Evolutionary conservation across 345 rosid species (phyloP).

Genomic region (Cardiospermum halicacabum): DNA sequence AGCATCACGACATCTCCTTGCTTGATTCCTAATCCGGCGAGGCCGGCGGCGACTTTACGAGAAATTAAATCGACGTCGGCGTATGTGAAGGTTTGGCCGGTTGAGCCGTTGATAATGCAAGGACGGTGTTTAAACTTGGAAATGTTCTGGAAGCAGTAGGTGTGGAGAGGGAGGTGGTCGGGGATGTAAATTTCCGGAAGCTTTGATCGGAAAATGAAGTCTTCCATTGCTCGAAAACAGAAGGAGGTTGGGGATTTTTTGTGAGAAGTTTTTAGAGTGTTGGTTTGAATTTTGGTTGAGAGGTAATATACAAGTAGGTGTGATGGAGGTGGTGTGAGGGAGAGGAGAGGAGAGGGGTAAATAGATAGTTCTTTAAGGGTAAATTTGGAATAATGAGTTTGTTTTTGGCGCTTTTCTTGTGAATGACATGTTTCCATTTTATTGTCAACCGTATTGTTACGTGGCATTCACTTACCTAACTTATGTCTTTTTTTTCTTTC

Average conservation of each 20-base stretch:
- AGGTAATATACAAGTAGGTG: constrained; percentile 39
- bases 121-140: constrained; percentile 34
- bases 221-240: constrained; percentile 21
- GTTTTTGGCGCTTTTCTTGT: too few species aligned
- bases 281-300: constrained; percentile 26
- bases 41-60: constrained; percentile 51
- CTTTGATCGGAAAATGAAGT: constrained; percentile 55
- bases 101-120: constrained; percentile 54
- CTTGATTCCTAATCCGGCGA: constrained; percentile 35
- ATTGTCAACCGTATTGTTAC: not conserved
- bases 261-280: not conserved
- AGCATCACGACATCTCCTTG: constrained; percentile 71
- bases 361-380: too few species aligned
- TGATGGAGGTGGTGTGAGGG: constrained; percentile 25
- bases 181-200: constrained; percentile 63
- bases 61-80: constrained; percentile 51
- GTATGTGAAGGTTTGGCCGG: constrained; percentile 41
- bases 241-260: constrained; percentile 24
- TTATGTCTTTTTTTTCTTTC: too few species aligned
- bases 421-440: not conserved
- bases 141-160: constrained; percentile 48
- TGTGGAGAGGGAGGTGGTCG: constrained; percentile 50
- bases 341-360: too few species aligned
- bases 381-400: not conserved
- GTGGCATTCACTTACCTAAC: not conserved